These are phyloP conservation scores for Puccinia coronata DNA, from an alignment of 1,284 basidiomycete genomes.

Conservation along the genomic window DNA sequence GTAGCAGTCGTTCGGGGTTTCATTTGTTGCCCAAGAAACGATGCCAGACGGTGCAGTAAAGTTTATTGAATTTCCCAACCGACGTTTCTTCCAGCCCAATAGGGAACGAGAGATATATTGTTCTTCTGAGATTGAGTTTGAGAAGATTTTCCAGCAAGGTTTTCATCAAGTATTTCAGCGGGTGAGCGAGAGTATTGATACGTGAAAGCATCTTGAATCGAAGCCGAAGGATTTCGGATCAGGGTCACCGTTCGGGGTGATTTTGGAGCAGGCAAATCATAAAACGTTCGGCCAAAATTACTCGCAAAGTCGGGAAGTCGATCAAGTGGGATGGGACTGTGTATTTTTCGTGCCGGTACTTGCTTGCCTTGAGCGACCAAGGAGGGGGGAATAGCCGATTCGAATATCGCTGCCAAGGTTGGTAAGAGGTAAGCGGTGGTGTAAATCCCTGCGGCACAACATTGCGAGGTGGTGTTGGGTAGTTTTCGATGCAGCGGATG, in stretches of 20 bases:
- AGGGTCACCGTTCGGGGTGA: conserved; percentile 10
- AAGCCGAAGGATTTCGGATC: background rate
- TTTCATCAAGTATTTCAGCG: too few species aligned
- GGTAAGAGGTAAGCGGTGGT: conserved; percentile 44
- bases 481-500: conserved; percentile 82
- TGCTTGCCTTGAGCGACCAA: conserved; percentile 68
- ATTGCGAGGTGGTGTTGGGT: conserved; percentile 53
- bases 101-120: conserved; percentile 73
- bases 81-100: conserved; percentile 84
- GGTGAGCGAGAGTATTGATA: conserved; percentile 62
- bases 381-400: conserved; percentile 83
- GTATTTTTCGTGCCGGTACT: conserved; percentile 66
- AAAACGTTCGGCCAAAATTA: conserved; percentile 75
- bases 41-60: too few species aligned
- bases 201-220: background rate
- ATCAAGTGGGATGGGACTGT: conserved; percentile 66
- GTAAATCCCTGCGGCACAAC: conserved; percentile 46
- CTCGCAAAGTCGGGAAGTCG: conserved; percentile 77
- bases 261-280: conserved; percentile 61
- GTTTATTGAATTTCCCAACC: conserved; percentile 73
- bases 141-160: background rate
- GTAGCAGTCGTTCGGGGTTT: too few species aligned
- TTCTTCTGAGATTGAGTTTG: conserved; percentile 49
- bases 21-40: too few species aligned
- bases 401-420: conserved; percentile 85